Percentiles rank a stretch among this genome's conserved stretches.
These are phyloP conservation scores for Diplocarpon mali DNA, from an alignment of 2,329 filamentous ascomycete genomes.

Conservation along the genomic window DNA sequence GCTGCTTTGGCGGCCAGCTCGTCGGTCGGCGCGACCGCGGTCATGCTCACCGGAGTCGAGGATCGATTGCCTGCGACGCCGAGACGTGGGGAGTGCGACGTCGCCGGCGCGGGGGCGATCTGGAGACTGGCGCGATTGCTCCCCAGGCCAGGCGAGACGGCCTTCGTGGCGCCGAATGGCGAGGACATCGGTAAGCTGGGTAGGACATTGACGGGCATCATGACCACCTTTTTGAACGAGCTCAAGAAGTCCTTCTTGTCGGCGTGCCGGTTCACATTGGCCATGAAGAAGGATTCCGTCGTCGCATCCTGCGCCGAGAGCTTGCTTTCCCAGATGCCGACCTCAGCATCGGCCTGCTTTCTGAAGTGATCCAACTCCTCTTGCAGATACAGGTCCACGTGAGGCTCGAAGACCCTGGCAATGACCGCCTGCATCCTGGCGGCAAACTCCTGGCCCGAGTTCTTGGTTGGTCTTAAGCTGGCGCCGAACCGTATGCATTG, in stretches of 20 bases:
- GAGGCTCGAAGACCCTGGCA: conserved; percentile 71
- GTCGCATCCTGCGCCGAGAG: conserved; percentile 83
- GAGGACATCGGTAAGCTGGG: conserved; percentile 53
- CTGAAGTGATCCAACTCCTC: conserved; percentile 86
- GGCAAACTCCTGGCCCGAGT: conserved; percentile 47
- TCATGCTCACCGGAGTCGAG: conserved; percentile 31
- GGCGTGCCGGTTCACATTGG: conserved; percentile 83
- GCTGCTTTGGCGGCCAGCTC: conserved; percentile 96
- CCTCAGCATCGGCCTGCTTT: conserved; percentile 62
- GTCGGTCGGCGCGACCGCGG: conserved; percentile 65
- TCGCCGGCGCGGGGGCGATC: conserved; percentile 29
- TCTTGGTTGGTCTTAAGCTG: conserved; percentile 56
- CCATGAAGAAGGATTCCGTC: conserved; percentile 91
- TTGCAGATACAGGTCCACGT: conserved; percentile 85
- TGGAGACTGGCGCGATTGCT: conserved; percentile 19
- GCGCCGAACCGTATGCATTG: conserved; percentile 71
- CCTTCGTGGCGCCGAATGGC: conserved; percentile 36
- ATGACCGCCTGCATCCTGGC: conserved; percentile 58
- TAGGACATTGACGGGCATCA: conserved; percentile 93
- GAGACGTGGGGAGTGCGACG: conserved; percentile 39
- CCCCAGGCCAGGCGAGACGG: neutral
- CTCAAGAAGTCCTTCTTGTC: conserved; percentile 94
- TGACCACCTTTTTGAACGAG: conserved; percentile 96
- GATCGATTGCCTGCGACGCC: conserved; percentile 22
- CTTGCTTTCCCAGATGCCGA: conserved; percentile 82